These are phyloP conservation scores for Myxozyma neotropica DNA, from an alignment of 805 yeast species.

Conservation along the genomic window DNA sequence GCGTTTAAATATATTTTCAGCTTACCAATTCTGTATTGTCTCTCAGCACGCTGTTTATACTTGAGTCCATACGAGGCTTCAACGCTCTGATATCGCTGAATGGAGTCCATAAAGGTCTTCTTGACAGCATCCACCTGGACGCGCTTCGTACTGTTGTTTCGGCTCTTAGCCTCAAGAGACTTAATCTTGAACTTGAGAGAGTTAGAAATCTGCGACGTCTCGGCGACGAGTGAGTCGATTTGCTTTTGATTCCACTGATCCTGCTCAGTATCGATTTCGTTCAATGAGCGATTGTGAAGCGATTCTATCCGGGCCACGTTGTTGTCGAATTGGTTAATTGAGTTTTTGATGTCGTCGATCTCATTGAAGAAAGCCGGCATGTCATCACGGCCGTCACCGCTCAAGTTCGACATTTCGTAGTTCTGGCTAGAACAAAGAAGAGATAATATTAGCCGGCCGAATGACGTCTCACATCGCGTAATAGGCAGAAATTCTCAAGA, in stretches of 20 bases:
- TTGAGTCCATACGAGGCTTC: conserved; percentile 86
- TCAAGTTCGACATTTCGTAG: conserved; percentile 29
- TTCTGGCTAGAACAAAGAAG: neutral
- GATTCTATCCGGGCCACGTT: conserved; percentile 69
- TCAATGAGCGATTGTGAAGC: conserved; percentile 68
- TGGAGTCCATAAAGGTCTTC: conserved; percentile 78
- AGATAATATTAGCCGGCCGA: neutral
- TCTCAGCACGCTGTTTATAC: conserved; percentile 82
- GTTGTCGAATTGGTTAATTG: conserved; percentile 69
- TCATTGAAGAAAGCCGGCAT: conserved; percentile 58
- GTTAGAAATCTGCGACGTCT: conserved; percentile 76
- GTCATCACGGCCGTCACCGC: conserved; percentile 26
- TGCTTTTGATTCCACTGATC: conserved; percentile 70
- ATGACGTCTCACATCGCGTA: neutral
- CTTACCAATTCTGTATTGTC: conserved; percentile 88
- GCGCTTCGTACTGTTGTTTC: conserved; percentile 69
- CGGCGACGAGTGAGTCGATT: conserved; percentile 73
- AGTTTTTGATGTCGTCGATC: conserved; percentile 67
- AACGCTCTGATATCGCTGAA: conserved; percentile 81
- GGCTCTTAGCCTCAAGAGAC: conserved; percentile 59
- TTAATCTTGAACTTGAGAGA: conserved; percentile 76
- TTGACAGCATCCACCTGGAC: conserved; percentile 90
- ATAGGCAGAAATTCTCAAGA: neutral
- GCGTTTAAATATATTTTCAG: conserved; percentile 35
- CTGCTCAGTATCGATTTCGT: conserved; percentile 66